Conservation (phyloP, 2,329 filamentous ascomycete species). For the Zasmidium citrigriseum region DNA sequence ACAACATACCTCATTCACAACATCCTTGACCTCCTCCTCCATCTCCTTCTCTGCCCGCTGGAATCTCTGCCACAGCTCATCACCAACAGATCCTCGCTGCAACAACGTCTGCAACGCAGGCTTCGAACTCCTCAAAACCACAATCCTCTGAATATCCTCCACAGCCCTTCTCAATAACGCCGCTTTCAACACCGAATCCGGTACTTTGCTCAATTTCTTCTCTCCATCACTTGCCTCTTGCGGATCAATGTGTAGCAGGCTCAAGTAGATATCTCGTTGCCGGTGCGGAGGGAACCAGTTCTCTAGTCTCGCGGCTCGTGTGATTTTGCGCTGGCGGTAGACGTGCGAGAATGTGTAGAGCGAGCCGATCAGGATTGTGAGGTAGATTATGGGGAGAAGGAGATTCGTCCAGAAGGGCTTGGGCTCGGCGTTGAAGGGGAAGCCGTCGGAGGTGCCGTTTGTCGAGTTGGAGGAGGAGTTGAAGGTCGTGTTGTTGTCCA, state of each 20-base stretch:
- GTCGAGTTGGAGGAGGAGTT: conserved; percentile 25
- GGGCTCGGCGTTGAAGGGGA: conserved; percentile 22
- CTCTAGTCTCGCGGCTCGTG: conserved; percentile 77
- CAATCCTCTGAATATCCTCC: conserved; percentile 89
- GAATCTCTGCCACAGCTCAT: conserved; percentile 94
- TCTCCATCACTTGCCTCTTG: conserved; percentile 51
- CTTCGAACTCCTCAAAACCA: conserved; percentile 86
- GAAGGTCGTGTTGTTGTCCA: conserved; percentile 33
- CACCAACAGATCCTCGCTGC: conserved; percentile 88
- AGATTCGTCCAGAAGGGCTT: conserved; percentile 71
- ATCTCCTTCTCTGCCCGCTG: conserved; percentile 93
- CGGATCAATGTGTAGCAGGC: conserved; percentile 77
- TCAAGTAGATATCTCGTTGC: conserved; percentile 92
- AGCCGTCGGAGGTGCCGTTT: conserved; percentile 27
- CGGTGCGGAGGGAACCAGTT: conserved; percentile 93
- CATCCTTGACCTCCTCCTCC: conserved; percentile 91
- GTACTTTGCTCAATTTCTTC: conserved; percentile 66
- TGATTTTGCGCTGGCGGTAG: conserved; percentile 87
- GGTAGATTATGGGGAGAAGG: conserved; percentile 83
- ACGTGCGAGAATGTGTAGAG: conserved; percentile 89
- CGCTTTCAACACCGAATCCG: conserved; percentile 82
- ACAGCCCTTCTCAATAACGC: conserved; percentile 85
- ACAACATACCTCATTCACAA: conserved; percentile 77
- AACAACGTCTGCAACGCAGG: conserved; percentile 80
- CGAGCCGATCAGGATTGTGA: conserved; percentile 82